A percentile compares a stretch with the other conserved stretches of the same genome.
These are phyloP conservation scores for Agapanthus africanus DNA, from an alignment of 106 monocot species.

Conservation along the genomic window DNA sequence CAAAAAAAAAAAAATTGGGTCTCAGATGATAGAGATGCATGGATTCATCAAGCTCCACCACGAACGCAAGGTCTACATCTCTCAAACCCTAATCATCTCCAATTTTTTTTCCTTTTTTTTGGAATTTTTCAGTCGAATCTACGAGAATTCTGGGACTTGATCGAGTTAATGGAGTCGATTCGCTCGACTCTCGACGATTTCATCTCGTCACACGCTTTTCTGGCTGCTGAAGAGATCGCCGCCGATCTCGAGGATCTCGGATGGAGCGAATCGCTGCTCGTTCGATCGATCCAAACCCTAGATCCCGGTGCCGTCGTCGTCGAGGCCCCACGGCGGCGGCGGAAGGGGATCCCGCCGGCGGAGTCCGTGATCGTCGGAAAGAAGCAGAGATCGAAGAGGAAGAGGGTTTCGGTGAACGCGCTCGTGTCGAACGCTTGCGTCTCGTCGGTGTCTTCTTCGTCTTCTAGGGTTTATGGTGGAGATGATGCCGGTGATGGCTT, in stretches of 20 bases:
- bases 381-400: constrained; percentile 6
- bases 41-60: constrained; percentile 1
- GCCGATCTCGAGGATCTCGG: not conserved
- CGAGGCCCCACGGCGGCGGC: not conserved
- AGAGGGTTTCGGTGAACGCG: not conserved
- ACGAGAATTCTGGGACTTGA: not conserved
- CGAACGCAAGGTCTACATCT: not conserved
- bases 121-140: not conserved
- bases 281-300: constrained; percentile 1
- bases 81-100: not conserved
- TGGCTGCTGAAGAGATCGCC: not conserved
- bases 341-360: not conserved
- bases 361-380: constrained; percentile 6
- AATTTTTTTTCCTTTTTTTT: not conserved
- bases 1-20: no score
- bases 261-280: not conserved
- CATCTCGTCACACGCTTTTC: not conserved
- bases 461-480: not conserved
- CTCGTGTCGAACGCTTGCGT: not conserved
- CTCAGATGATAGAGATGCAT: constrained; percentile 6
- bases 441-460: not conserved
- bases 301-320: not conserved
- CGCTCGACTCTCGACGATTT: not conserved
- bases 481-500: not conserved
- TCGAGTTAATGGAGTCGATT: not conserved